Evolutionary conservation across 176 grass and related monocot genomes (phyloP), one percentile per base, ranked within the genome.

Genomic region (Phoenix dactylifera): DNA sequence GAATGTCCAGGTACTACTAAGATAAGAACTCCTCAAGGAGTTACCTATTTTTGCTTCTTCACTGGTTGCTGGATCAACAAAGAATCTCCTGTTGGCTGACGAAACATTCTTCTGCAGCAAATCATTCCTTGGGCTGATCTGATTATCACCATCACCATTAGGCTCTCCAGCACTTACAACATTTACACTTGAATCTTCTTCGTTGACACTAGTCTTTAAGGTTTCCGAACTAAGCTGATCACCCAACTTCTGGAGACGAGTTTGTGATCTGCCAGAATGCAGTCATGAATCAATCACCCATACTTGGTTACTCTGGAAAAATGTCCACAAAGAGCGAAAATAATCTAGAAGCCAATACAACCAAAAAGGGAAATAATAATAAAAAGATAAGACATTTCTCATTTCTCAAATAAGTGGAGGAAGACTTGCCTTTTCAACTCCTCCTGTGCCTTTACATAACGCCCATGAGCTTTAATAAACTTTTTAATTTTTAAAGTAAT

Each of bases 401-500:
- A 44, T 44, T 44, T 44, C 1, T 44, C 35, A 44, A 44, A 44
- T 44, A 44, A 14, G 35, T 2, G 35, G 14, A 44, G 35, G 35
- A 44, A 35, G 72, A 85, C 78, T n/a, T 59, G 57, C 89, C 89
- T 88, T 78, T 88, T 94, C 64, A 85, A 82, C 64, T 85, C 84
- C 6, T 85, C 84, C n/a, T 79, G 74, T 52, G 84, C 84, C 76
- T 88, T 94, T n/a, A 85, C 44, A 59, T 85, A 82, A 52, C 77
- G 78, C 22, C 62, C 72, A 68, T 94, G 81, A 79, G 84, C 84
- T 88, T 80, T 88, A 69, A 82, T 53, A 24, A 94, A 76, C 63
- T 88, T 94, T 68, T 74, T 88, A 49, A 80, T 66, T 81, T 88
- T 94, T 68, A 77, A 88, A 65, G 73, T 53, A 71, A 88, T 85